phyloP scores from a whole-genome alignment of 2,329 filamentous ascomycete species.

The Exophiala sideris region DNA sequence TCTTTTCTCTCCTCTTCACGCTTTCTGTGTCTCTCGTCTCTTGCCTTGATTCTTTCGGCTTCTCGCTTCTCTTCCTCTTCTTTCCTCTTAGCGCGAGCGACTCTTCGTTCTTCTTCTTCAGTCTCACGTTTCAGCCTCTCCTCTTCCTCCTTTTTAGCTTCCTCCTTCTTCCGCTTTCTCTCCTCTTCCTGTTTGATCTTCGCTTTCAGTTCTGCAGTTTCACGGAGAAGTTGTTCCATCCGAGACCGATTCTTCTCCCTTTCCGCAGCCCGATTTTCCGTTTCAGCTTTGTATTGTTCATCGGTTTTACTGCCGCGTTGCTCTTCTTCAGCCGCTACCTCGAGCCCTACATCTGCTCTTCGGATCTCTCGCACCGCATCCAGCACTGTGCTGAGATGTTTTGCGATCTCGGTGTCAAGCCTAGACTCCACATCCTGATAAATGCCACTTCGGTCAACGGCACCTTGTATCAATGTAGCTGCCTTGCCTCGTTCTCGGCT shows the following conservation, averaged over 20 bases:
- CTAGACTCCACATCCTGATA: slow-evolving; percentile 57
- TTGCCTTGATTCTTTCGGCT: slow-evolving; percentile 52
- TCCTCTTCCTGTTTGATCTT: slow-evolving; percentile 45
- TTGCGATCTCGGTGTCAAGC: slow-evolving; percentile 53
- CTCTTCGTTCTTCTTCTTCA: slow-evolving; percentile 46
- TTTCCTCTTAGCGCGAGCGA: slow-evolving; percentile 47
- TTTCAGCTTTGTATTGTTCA: slow-evolving; percentile 56
- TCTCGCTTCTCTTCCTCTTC: slow-evolving; percentile 53
- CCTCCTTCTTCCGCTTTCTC: slow-evolving; percentile 33
- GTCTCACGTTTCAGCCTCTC: slow-evolving; percentile 43
- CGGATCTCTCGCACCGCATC: slow-evolving; percentile 56
- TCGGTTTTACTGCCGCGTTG: slow-evolving; percentile 57
- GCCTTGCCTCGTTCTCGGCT: slow-evolving; percentile 61
- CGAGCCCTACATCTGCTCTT: slow-evolving; percentile 56
- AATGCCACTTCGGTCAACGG: slow-evolving; percentile 60
- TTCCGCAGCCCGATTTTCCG: slow-evolving; percentile 50
- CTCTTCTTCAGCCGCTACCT: slow-evolving; percentile 52
- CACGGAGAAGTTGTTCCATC: slow-evolving; percentile 48
- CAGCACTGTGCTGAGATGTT: slow-evolving; percentile 54
- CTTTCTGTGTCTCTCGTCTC: slow-evolving; percentile 45
- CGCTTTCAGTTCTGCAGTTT: slow-evolving; percentile 49
- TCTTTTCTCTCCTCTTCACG: slow-evolving; percentile 45
- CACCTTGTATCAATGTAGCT: slow-evolving; percentile 61
- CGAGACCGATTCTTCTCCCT: slow-evolving; percentile 45
- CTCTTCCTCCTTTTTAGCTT: slow-evolving; percentile 41